Conservation (phyloP, 148 eudicot species). For the Rhododendron simsii region DNA sequence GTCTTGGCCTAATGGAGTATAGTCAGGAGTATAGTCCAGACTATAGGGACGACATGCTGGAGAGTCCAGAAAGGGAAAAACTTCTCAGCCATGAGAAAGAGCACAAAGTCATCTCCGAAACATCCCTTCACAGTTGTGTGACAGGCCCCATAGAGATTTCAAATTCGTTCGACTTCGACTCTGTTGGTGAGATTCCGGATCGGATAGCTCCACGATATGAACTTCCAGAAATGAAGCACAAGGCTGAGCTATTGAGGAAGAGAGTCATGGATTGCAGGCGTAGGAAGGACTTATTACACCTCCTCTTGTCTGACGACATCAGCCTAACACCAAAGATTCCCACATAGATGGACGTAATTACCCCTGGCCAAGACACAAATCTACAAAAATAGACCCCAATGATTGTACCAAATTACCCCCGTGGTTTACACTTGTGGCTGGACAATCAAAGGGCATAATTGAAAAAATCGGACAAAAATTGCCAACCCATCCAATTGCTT, state of each 20-base stretch:
- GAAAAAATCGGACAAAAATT: too few species aligned
- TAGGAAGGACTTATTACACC: constrained; percentile 3
- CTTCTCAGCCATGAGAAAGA: background rate
- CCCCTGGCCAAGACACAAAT: too few species aligned
- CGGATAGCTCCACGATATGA: background rate
- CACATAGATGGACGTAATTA: too few species aligned
- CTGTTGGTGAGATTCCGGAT: background rate
- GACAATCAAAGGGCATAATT: too few species aligned
- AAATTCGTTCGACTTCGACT: too few species aligned
- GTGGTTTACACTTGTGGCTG: too few species aligned
- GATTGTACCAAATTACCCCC: too few species aligned
- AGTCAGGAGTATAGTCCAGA: background rate
- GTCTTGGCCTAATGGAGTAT: background rate
- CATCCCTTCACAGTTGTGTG: background rate
- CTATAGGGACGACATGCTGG: background rate
- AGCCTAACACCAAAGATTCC: too few species aligned
- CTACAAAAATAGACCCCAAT: too few species aligned
- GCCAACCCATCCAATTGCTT: too few species aligned
- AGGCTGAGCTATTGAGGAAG: background rate
- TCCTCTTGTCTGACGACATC: background rate
- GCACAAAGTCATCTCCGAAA: background rate
- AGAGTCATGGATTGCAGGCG: background rate
- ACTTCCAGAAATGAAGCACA: background rate
- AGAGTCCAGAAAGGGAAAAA: background rate
- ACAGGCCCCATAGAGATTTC: background rate